Conservation (phyloP, 768 basidiomycete genomes). For the Lentinula edodes region DNA sequence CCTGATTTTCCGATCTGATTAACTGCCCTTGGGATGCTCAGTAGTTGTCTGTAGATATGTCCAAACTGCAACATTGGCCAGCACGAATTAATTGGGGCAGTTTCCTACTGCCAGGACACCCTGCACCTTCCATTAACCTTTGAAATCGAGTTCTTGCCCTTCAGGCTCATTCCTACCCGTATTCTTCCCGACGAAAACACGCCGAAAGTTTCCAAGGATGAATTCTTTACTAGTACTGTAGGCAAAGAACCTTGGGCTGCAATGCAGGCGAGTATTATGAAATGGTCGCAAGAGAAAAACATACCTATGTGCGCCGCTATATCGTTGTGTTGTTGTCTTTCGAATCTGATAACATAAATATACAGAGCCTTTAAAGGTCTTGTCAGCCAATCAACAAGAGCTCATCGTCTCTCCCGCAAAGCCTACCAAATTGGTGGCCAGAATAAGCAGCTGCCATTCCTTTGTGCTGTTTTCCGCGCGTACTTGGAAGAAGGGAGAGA, state of each 20-base stretch:
- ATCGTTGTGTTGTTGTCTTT: constrained; percentile 4
- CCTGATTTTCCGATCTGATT: neutral
- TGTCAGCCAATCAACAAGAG: constrained; percentile 59
- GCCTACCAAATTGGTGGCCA: constrained; percentile 61
- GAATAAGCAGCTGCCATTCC: constrained; percentile 48
- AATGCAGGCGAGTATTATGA: constrained; percentile 37
- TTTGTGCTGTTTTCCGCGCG: constrained; percentile 58
- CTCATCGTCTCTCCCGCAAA: constrained; percentile 68
- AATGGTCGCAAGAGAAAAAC: constrained; percentile 51
- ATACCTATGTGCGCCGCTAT: constrained; percentile 45
- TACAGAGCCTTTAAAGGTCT: constrained; percentile 53
- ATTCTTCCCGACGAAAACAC: constrained; percentile 28
- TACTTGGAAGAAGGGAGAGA: constrained; percentile 63
- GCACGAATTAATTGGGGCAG: constrained; percentile 46
- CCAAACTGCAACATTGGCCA: constrained; percentile 49
- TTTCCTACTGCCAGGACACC: constrained; percentile 40
- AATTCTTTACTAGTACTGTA: constrained; percentile 40
- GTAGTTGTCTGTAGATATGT: constrained; percentile 31
- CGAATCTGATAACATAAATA: neutral
- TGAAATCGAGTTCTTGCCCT: constrained; percentile 49
- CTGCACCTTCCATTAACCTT: constrained; percentile 43
- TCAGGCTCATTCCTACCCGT: constrained; percentile 36
- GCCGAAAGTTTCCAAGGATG: constrained; percentile 32
- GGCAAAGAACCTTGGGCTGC: constrained; percentile 45
- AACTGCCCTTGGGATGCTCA: constrained; percentile 1